Base-by-base conservation (phyloP, 495 filamentous ascomycete genomes). In the Talaromyces borbonicus region DNA sequence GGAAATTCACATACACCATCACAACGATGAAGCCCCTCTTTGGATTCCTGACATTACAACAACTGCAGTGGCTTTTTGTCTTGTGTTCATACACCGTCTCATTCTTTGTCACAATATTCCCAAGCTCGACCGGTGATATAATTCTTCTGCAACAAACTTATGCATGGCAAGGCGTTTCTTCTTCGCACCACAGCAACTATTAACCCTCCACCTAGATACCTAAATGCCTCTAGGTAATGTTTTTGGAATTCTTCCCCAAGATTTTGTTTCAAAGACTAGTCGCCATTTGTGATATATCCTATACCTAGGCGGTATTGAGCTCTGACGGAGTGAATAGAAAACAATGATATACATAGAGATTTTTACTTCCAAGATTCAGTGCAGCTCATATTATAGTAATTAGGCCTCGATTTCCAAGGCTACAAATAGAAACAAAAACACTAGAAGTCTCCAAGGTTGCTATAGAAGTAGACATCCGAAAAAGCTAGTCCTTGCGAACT, bases 401-500 rank as follows among this genome's bases (percentile, higher is more conserved):
- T n/a, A n/a, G n/a, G n/a, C n/a, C n/a, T n/a, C n/a, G n/a, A n/a
- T n/a, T n/a, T n/a, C n/a, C n/a, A n/a, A n/a, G n/a, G n/a, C n/a
- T n/a, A n/a, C n/a, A n/a, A n/a, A n/a, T n/a, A n/a, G n/a, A n/a
- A n/a, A n/a, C n/a, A n/a, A n/a, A n/a, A n/a, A n/a, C n/a, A n/a
- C n/a, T n/a, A n/a, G n/a, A n/a, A n/a, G n/a, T n/a, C n/a, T n/a
- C n/a, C n/a, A n/a, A n/a, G n/a, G n/a, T 43, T 14, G 9, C 24
- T 43, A 42, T 19, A 27, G 15, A 25, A 42, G 12, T 20, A 23
- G 12, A 5, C 38, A 1, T 5, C 4, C 5, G 15, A 20, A 2
- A 38, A 38, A 16, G 35, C 16, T 38, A n/a, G n/a, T n/a, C 62
- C 11, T 58, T 72, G 52, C 56, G 62, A 24, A 70, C 77, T 49